Evolutionary conservation across 805 yeast genomes (phyloP).

Genomic region (Trichomonascus vanleenenianus): DNA sequence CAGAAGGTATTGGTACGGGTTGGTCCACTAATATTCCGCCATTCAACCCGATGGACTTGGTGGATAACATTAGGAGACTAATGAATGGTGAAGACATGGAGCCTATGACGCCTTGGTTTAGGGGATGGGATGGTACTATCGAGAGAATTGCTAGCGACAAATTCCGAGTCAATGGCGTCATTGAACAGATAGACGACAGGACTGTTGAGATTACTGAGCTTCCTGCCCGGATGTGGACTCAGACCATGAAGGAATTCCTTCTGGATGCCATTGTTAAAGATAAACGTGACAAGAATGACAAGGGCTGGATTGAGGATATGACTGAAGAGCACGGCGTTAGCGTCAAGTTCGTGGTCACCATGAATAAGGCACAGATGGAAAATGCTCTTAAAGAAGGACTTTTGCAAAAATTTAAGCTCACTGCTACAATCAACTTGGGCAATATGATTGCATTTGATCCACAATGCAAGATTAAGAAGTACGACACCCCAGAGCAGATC

Average conservation of each 20-base stretch:
- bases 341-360: constrained; percentile 68
- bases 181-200: constrained; percentile 71
- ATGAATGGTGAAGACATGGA: constrained; percentile 64
- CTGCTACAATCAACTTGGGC: constrained; percentile 56
- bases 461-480: constrained; percentile 76
- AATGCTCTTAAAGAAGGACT: constrained; percentile 69
- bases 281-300: constrained; percentile 58
- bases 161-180: constrained; percentile 69
- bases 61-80: constrained; percentile 60
- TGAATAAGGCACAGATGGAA: constrained; percentile 75
- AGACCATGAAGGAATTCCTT: constrained; percentile 78
- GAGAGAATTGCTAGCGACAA: constrained; percentile 54
- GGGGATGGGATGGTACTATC: constrained; percentile 88
- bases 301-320: constrained; percentile 83
- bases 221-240: constrained; percentile 90
- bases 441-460: constrained; percentile 97
- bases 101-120: constrained; percentile 86
- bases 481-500: constrained; percentile 68
- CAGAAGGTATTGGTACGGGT: constrained; percentile 98
- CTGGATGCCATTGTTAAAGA: constrained; percentile 50
- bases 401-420: constrained; percentile 74
- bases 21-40: constrained; percentile 94
- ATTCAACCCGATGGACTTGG: constrained; percentile 79
- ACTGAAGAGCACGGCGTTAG: constrained; percentile 86
- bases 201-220: constrained; percentile 86